Conservation (phyloP, 2,329 filamentous ascomycete species). For the Colletotrichum somersetense region DNA sequence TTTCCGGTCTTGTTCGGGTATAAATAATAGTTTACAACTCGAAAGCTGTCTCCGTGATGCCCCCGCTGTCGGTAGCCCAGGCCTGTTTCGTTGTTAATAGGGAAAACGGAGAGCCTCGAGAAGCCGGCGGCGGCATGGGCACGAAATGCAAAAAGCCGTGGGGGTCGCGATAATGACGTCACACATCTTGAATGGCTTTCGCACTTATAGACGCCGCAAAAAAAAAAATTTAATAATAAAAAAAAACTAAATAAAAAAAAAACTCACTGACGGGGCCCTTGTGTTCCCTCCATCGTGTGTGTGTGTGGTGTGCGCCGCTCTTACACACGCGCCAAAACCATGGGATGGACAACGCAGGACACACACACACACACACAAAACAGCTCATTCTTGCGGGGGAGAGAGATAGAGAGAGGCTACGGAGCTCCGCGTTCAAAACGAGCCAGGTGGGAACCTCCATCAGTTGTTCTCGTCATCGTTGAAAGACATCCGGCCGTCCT, state of each 20-base stretch:
- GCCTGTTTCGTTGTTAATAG: not conserved
- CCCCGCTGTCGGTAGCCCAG: too few species aligned
- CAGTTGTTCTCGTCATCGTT: not conserved
- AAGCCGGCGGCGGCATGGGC: not conserved
- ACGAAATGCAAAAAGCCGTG: too few species aligned
- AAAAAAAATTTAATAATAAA: too few species aligned
- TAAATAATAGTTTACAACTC: too few species aligned
- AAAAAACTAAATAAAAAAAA: too few species aligned
- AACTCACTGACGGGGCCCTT: not conserved
- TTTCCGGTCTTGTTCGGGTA: too few species aligned
- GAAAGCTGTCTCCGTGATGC: too few species aligned
- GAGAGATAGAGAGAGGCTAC: not conserved
- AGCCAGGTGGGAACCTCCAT: too few species aligned
- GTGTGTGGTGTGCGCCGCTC: too few species aligned
- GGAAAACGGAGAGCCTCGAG: not conserved
- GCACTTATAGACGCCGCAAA: too few species aligned
- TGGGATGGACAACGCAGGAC: conserved; percentile 35
- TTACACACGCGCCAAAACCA: not conserved
- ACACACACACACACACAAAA: not conserved
- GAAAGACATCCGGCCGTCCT: not conserved
- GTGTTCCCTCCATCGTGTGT: not conserved
- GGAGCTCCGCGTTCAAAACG: not conserved
- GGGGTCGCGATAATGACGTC: conserved; percentile 23
- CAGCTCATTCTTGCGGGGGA: not conserved
- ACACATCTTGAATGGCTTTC: not conserved